phyloP scores from a whole-genome alignment of 352 stramenopile genomes.

The Thalassiosira sp. region DNA sequence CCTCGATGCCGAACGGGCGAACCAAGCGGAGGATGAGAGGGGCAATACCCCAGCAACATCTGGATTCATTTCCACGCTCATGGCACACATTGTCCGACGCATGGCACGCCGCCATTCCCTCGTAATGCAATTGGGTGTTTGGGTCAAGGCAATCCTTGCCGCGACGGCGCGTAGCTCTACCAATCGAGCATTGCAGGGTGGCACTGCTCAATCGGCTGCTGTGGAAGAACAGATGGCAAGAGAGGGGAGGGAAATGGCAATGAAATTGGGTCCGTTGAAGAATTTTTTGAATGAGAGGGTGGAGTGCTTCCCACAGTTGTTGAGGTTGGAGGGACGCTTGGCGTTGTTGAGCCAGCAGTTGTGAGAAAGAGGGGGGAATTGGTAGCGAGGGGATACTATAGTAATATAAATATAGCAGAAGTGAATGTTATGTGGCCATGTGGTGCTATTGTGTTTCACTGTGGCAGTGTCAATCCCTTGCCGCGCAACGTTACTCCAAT shows the following conservation, averaged over 20 bases:
- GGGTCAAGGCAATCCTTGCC: conserved; percentile 67
- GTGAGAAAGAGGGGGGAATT: conserved; percentile 9
- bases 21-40: conserved; percentile 10
- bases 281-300: conserved; percentile 79
- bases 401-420: no score
- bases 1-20: conserved; percentile 49
- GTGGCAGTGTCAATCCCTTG: no score
- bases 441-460: no score
- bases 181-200: conserved; percentile 1
- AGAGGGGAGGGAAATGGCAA: conserved; percentile 46
- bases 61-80: conserved; percentile 49
- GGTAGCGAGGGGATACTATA: no score
- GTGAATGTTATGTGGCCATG: no score
- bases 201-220: neutral
- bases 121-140: conserved; percentile 58
- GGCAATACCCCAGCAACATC: neutral
- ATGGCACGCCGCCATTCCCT: conserved; percentile 66
- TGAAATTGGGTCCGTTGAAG: conserved; percentile 60
- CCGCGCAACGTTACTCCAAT: no score
- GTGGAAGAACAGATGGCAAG: conserved; percentile 31
- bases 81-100: conserved; percentile 69
- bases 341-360: conserved; percentile 55
- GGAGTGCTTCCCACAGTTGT: conserved; percentile 74
- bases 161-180: conserved; percentile 23
- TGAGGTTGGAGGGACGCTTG: conserved; percentile 74